A percentile compares a stretch with the other conserved stretches of the same genome.
These are phyloP conservation scores for Spathaspora arborariae DNA, from an alignment of 805 yeast genomes.

Conservation along the genomic window DNA sequence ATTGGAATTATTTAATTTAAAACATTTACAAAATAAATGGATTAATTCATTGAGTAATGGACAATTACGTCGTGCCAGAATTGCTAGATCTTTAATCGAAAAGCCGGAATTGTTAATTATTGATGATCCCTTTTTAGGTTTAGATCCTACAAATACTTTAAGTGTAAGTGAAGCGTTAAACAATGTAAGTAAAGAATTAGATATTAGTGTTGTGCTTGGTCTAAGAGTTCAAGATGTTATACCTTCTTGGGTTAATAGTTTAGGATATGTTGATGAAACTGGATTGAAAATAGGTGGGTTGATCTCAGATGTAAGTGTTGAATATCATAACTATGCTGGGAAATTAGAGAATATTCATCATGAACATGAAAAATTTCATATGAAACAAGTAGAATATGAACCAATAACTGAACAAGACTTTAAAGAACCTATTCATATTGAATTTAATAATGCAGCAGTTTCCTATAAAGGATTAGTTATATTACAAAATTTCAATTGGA, in stretches of 20 bases:
- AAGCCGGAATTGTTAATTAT: constrained; percentile 65
- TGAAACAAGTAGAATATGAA: background rate
- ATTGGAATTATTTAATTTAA: constrained; percentile 49
- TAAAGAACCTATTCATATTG: constrained; percentile 18
- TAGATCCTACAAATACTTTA: constrained; percentile 70
- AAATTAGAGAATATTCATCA: constrained; percentile 12
- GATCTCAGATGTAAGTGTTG: constrained; percentile 19
- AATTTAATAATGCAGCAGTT: constrained; percentile 62
- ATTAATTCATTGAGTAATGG: constrained; percentile 89
- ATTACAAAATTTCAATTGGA: constrained; percentile 61
- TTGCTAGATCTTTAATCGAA: constrained; percentile 69
- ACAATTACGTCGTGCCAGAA: constrained; percentile 84
- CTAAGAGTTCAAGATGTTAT: constrained; percentile 68
- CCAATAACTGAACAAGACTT: constrained; percentile 6
- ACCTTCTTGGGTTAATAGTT: constrained; percentile 77
- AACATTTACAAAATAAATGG: constrained; percentile 65
- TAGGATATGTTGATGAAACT: constrained; percentile 55
- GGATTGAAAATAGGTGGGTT: constrained; percentile 54
- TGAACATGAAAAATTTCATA: constrained; percentile 6
- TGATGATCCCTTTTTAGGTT: constrained; percentile 91
- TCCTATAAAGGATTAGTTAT: constrained; percentile 61
- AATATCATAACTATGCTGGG: background rate
- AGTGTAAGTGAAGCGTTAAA: constrained; percentile 55
- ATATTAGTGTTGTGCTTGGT: constrained; percentile 67
- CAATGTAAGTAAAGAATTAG: constrained; percentile 25